A percentile compares a stretch with the other conserved stretches of the same genome.
phyloP scores from a whole-genome alignment of 345 rosid genomes.

The Eutrema heterophyllum region DNA sequence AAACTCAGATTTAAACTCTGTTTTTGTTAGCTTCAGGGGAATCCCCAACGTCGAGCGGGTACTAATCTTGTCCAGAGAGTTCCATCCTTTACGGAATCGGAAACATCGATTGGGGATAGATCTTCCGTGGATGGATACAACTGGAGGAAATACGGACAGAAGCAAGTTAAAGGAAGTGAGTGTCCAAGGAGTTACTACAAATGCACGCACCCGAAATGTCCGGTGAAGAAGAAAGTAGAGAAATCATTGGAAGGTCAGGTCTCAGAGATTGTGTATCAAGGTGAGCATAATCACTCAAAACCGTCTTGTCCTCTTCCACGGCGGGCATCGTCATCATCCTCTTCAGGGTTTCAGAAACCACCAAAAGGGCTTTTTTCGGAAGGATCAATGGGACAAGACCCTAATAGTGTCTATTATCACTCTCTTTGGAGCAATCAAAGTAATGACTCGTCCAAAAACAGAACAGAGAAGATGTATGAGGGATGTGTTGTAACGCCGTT shows the following conservation, averaged over 20 bases:
- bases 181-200: slow-evolving; percentile 93
- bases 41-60: slow-evolving; percentile 25
- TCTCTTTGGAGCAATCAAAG: slow-evolving; percentile 39
- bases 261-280: slow-evolving; percentile 91
- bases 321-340: slow-evolving; percentile 32
- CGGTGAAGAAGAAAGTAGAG: slow-evolving; percentile 93
- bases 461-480: slow-evolving; percentile 34
- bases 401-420: slow-evolving; percentile 20
- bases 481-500: slow-evolving; percentile 28
- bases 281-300: slow-evolving; percentile 85
- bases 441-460: slow-evolving; percentile 41
- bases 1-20: not conserved
- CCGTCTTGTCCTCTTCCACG: slow-evolving; percentile 73
- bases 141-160: slow-evolving; percentile 98
- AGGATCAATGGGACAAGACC: slow-evolving; percentile 33
- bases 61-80: slow-evolving; percentile 22
- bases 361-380: slow-evolving; percentile 40
- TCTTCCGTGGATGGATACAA: slow-evolving; percentile 91
- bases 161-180: slow-evolving; percentile 98
- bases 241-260: slow-evolving; percentile 82
- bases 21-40: slow-evolving; percentile 43
- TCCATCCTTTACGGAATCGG: slow-evolving; percentile 31
- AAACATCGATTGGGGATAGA: slow-evolving; percentile 32
- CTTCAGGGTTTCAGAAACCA: slow-evolving; percentile 37
- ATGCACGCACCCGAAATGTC: slow-evolving; percentile 89